Percentiles rank a stretch among this genome's conserved stretches.
These are phyloP conservation scores for Naematelia aurantialba DNA, from an alignment of 768 basidiomycete genomes.

Conservation along the genomic window DNA sequence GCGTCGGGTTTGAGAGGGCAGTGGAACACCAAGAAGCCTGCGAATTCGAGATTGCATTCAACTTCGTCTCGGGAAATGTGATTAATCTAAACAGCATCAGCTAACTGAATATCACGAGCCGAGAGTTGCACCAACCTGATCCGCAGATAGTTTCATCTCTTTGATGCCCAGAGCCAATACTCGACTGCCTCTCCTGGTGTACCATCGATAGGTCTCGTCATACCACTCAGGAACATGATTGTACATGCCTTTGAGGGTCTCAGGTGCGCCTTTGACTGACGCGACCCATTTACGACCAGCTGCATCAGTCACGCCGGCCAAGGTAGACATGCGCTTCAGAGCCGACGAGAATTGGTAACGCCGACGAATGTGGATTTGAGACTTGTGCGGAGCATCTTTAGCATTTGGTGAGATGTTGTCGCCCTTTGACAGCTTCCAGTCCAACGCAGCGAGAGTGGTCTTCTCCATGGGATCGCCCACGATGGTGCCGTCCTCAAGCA, in stretches of 20 bases:
- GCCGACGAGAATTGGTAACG: constrained; percentile 98
- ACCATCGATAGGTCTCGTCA: constrained; percentile 93
- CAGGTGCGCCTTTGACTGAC: constrained; percentile 92
- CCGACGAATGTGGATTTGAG: constrained; percentile 67
- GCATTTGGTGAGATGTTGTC: constrained; percentile 64
- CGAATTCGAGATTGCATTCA: constrained; percentile 74
- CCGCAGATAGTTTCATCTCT: constrained; percentile 69
- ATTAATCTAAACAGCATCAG: constrained; percentile 63
- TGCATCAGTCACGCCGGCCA: constrained; percentile 54
- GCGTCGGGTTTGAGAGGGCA: constrained; percentile 95
- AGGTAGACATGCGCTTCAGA: constrained; percentile 94
- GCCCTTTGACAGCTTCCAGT: constrained; percentile 72
- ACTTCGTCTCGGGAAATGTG: constrained; percentile 75
- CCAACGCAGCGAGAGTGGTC: constrained; percentile 83
- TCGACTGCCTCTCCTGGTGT: constrained; percentile 84
- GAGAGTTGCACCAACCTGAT: constrained; percentile 59
- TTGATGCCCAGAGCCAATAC: constrained; percentile 89
- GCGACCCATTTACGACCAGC: constrained; percentile 45
- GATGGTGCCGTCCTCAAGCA: constrained; percentile 85
- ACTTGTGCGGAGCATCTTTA: constrained; percentile 53
- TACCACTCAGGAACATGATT: constrained; percentile 68
- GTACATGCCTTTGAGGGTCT: constrained; percentile 90
- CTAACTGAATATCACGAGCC: not conserved
- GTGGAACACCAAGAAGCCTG: constrained; percentile 98
- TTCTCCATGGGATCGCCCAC: constrained; percentile 99